Base-by-base conservation (phyloP, 1,284 basidiomycete genomes). In the Boletus smithii region DNA sequence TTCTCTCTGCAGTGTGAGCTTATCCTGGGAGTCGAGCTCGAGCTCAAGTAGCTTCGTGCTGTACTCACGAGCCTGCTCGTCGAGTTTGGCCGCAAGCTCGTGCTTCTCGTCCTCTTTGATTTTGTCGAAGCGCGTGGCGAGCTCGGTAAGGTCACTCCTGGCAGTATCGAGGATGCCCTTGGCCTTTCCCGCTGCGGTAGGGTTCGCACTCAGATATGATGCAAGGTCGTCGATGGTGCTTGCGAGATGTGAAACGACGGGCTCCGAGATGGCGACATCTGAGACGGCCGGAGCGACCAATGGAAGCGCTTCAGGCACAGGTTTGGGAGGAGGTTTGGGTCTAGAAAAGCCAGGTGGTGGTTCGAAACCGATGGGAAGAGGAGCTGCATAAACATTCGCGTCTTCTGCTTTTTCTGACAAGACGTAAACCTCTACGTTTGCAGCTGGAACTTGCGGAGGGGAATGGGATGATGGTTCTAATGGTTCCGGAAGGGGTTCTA, bases 161-260 rank as follows among this genome's bases (percentile, higher is more conserved):
- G 94, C 93, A 2, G 72, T 73, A 49, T 85, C 81, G 13, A 90
- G 75, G 27, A 91, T 80, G 43, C 81, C 80, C 37, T 83, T 80
- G 39, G 81, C 86, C 58, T 86, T 82, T 46, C 75, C 68, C 3
- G 81, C 77, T 3, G 83, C 82, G 2, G 75, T 67, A n/a, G 91
- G 85, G 58, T 87, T 88, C 22, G 80, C 72, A 34, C 80, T 81
- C 32, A 97, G 74, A 71, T 89, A 95, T 10, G 84, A 80, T 16
- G 94, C 86, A 42, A 99, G 85, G 63, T 87, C 83, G 71, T 98
- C 95, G 59, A 99, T 98, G 35, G 93, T 95, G 11, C 83, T 79
- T 4, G 95, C 95, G 14, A 99, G 83, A 66, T 97, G 92, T 1
- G 85, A 77, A 53, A 99, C 88, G 61, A 97, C 85, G 14, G 95